Conservation (phyloP, 306 rosid species). For the Betula pendula region DNA sequence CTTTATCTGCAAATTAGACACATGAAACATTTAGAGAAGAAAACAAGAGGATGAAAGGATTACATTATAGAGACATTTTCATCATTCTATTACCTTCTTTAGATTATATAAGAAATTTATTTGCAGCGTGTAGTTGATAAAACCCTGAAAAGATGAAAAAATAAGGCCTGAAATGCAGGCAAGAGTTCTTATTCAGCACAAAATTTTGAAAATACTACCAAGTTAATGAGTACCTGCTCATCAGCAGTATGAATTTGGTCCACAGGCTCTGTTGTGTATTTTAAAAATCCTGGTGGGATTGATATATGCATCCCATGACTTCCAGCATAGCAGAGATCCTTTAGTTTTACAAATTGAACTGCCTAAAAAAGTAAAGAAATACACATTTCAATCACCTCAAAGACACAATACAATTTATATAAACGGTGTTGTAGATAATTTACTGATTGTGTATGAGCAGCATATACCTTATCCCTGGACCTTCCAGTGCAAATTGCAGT, state of each 20-base stretch:
- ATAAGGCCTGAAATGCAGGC: not conserved
- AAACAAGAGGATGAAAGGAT: not conserved
- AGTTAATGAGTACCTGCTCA: conserved; percentile 40
- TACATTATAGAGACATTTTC: not conserved
- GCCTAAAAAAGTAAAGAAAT: conserved; percentile 28
- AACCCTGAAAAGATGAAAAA: not conserved
- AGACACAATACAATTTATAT: not conserved
- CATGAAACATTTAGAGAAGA: conserved; percentile 2
- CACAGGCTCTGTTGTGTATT: conserved; percentile 24
- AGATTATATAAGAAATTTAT: too few species aligned
- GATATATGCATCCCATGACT: conserved; percentile 78
- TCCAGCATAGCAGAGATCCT: conserved; percentile 58
- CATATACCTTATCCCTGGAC: conserved; percentile 50
- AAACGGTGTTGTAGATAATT: not conserved
- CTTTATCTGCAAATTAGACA: conserved; percentile 37
- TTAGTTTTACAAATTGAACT: conserved; percentile 47
- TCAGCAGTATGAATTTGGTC: conserved; percentile 38
- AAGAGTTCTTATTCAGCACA: too few species aligned
- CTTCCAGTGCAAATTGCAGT: conserved; percentile 62
- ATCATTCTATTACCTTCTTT: not conserved
- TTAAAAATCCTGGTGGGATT: conserved; percentile 45
- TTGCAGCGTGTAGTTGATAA: not conserved
- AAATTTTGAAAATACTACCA: not conserved
- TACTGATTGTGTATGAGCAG: not conserved
- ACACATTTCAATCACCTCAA: not conserved